Conservation (phyloP, 1,284 basidiomycete species). For the Ceratobasidium sp. region DNA sequence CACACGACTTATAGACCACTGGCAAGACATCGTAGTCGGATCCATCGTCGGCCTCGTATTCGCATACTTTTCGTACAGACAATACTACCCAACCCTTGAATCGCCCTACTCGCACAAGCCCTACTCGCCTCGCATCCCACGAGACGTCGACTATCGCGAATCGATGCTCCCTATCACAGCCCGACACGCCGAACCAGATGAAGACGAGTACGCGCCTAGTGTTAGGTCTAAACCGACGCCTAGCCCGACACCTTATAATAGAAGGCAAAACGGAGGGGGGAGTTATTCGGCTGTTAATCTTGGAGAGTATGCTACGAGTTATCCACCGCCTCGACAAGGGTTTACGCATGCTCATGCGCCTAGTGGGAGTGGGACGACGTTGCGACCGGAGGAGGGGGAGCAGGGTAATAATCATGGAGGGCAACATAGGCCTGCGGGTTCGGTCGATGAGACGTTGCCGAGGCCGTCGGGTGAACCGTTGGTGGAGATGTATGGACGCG, state of each 20-base stretch:
- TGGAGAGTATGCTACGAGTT: neutral
- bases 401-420: neutral
- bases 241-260: neutral
- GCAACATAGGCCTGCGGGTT: neutral
- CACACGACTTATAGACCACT: constrained; percentile 68
- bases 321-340: neutral
- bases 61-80: constrained; percentile 83
- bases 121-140: constrained; percentile 67
- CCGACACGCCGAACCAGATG: neutral
- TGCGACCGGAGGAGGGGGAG: constrained; percentile 5
- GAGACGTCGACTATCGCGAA: constrained; percentile 24
- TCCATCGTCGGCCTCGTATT: constrained; percentile 76
- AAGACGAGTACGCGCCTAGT: constrained; percentile 1
- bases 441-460: neutral
- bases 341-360: neutral
- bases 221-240: neutral
- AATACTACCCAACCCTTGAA: constrained; percentile 75
- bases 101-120: constrained; percentile 74
- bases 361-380: neutral
- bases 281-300: constrained; percentile 8
- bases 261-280: neutral
- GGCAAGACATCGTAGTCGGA: constrained; percentile 89
- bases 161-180: constrained; percentile 17
- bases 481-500: constrained; percentile 13
- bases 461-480: constrained; percentile 22